Percentiles rank a stretch among this genome's conserved stretches.
Evolutionary conservation across 805 yeast species (phyloP).

Genomic region (Scheffersomyces coipomensis): DNA sequence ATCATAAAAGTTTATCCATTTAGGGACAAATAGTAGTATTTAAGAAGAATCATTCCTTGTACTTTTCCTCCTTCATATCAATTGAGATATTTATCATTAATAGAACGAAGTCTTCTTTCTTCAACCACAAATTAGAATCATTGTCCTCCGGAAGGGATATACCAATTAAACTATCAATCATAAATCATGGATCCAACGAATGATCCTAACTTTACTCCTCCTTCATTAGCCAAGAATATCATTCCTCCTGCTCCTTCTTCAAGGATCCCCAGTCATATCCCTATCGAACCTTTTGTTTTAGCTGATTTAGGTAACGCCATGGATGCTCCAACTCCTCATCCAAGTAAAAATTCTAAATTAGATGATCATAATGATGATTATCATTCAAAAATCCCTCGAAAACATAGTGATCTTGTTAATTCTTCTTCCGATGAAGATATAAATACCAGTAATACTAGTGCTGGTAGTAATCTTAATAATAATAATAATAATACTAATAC

Average conservation of each 20-base stretch:
- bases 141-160: no score
- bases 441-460: slow-evolving; percentile 21
- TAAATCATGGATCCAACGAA: slow-evolving; percentile 82
- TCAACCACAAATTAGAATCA: no score
- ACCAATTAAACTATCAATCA: not conserved
- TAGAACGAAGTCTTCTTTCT: no score
- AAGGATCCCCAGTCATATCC: slow-evolving; percentile 68
- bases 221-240: slow-evolving; percentile 60
- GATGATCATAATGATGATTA: slow-evolving; percentile 16
- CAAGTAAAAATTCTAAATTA: slow-evolving; percentile 12
- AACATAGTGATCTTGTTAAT: slow-evolving; percentile 52
- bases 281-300: slow-evolving; percentile 74
- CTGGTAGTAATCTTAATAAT: slow-evolving; percentile 19
- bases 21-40: no score
- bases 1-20: no score
- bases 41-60: no score
- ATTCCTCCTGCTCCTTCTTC: slow-evolving; percentile 68
- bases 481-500: slow-evolving; percentile 1
- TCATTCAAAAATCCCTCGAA: slow-evolving; percentile 49
- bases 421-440: slow-evolving; percentile 42
- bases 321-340: slow-evolving; percentile 71
- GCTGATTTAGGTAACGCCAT: slow-evolving; percentile 71
- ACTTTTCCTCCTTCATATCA: no score
- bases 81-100: no score
- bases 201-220: slow-evolving; percentile 89